These are phyloP conservation scores for Aspergillus pseudonomiae DNA, from an alignment of 2,329 filamentous ascomycete genomes.

Conservation along the genomic window DNA sequence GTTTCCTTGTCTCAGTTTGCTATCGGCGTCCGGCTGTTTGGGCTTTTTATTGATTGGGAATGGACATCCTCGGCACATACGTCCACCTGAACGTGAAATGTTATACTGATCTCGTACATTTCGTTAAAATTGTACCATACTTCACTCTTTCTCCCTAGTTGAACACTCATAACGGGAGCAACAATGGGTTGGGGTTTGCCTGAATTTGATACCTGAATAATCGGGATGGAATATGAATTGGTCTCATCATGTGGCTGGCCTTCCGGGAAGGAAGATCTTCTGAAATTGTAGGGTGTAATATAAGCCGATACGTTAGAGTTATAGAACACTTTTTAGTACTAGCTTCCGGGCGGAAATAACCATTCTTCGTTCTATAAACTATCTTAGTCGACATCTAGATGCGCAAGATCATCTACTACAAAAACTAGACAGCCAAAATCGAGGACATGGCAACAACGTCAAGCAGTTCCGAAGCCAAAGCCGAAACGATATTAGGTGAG, in stretches of 20 bases:
- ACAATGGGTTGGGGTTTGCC: background rate
- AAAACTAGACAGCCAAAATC: background rate
- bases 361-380: background rate
- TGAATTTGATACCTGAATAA: conserved; percentile 3
- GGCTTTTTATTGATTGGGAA: background rate
- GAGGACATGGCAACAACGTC: background rate
- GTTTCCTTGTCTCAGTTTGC: background rate
- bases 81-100: background rate
- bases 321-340: background rate
- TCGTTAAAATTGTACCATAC: conserved; percentile 20
- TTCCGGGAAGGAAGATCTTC: background rate
- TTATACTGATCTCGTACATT: background rate
- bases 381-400: background rate
- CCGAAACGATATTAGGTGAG: conserved; percentile 17
- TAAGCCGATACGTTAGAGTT: background rate
- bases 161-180: background rate
- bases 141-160: background rate
- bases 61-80: background rate
- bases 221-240: conserved; percentile 13
- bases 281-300: background rate
- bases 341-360: background rate
- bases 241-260: conserved; percentile 17
- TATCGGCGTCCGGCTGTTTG: conserved; percentile 8
- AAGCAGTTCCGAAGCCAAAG: conserved; percentile 3
- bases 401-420: background rate